phyloP scores from a whole-genome alignment of 495 filamentous ascomycete genomes.

The Podospora conica region DNA sequence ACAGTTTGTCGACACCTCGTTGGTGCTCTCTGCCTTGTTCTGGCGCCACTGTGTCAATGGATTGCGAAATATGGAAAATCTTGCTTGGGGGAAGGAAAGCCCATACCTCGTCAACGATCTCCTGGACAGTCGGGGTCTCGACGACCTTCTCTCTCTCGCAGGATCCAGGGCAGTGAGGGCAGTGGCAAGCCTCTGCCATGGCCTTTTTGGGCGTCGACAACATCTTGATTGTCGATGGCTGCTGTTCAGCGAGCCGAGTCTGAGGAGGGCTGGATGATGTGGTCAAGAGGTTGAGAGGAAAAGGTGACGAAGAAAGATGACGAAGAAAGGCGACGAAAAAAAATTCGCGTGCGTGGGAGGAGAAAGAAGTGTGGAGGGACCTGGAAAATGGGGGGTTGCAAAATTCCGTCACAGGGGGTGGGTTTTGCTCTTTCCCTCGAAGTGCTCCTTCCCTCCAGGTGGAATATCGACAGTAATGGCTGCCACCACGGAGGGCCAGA shows the following conservation, averaged over 20 bases:
- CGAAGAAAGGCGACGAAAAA: background rate
- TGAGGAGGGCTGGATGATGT: background rate
- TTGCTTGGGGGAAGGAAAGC: too few relatives aligned
- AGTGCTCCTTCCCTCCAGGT: background rate
- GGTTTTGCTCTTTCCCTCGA: background rate
- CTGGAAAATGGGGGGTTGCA: background rate
- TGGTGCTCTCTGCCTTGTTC: background rate
- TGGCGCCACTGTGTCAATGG: background rate
- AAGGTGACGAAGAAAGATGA: background rate
- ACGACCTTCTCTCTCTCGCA: background rate
- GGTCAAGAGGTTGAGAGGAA: background rate
- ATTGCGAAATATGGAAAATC: too few relatives aligned
- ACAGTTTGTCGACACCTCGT: background rate
- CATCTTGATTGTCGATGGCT: background rate
- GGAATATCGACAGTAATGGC: background rate
- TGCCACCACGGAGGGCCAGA: background rate
- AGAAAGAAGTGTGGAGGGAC: background rate
- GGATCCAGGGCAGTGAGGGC: background rate
- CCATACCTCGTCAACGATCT: background rate
- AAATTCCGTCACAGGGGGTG: background rate
- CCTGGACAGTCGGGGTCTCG: background rate
- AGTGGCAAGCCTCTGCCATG: background rate
- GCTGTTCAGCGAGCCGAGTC: background rate
- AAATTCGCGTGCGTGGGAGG: too few relatives aligned
- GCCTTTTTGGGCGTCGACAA: background rate